Percentiles rank a stretch among this genome's conserved stretches.
These are phyloP conservation scores for Macrolepiota fuliginosa DNA, from an alignment of 768 basidiomycete species.

Conservation along the genomic window DNA sequence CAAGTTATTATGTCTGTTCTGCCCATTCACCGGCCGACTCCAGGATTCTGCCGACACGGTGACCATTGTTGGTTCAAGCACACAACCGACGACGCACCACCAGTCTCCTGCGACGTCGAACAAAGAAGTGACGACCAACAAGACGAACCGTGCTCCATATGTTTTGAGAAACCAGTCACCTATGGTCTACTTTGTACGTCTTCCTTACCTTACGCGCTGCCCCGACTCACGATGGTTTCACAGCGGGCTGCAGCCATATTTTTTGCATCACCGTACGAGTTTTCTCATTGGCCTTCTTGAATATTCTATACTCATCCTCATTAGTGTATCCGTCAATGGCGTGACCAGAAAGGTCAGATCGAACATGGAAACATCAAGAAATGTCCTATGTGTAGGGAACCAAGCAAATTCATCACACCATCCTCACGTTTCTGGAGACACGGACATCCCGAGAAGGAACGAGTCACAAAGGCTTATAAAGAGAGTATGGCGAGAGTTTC, in stretches of 20 bases:
- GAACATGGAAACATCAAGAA: slow-evolving; percentile 64
- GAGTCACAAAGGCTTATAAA: slow-evolving; percentile 57
- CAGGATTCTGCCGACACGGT: slow-evolving; percentile 72
- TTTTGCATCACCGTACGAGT: slow-evolving; percentile 67
- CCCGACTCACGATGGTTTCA: not conserved
- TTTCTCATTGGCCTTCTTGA: not conserved
- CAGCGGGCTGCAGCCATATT: slow-evolving; percentile 73
- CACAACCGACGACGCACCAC: slow-evolving; percentile 24
- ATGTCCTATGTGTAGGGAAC: slow-evolving; percentile 74
- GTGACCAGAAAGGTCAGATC: slow-evolving; percentile 54
- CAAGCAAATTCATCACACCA: slow-evolving; percentile 69
- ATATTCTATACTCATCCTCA: slow-evolving; percentile 6
- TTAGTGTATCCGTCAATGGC: slow-evolving; percentile 81
- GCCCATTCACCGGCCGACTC: not conserved
- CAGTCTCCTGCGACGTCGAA: slow-evolving; percentile 13
- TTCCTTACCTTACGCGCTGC: not conserved
- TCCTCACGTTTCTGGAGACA: slow-evolving; percentile 66
- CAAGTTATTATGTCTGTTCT: not conserved
- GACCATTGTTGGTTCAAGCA: slow-evolving; percentile 78
- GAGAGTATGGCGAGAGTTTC: slow-evolving; percentile 68
- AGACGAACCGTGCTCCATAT: slow-evolving; percentile 60
- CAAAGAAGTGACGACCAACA: slow-evolving; percentile 37
- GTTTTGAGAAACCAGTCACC: slow-evolving; percentile 66
- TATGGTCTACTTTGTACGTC: slow-evolving; percentile 67
- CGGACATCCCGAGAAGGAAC: slow-evolving; percentile 50